Base-by-base conservation (phyloP, 352 stramenopile species). In the Pythium monospermum region DNA sequence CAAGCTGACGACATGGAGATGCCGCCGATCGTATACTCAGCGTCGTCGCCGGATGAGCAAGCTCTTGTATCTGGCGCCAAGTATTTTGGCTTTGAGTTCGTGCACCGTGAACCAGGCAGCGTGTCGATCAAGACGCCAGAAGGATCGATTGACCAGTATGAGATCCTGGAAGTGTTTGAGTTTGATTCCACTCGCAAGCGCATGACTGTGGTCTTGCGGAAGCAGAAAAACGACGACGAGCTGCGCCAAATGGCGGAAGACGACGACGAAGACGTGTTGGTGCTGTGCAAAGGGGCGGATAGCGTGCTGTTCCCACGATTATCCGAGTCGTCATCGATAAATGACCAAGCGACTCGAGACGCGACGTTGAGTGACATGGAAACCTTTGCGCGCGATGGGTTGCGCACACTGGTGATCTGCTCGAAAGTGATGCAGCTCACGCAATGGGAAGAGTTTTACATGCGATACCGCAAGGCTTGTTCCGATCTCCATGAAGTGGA, bases 141-240 rank as follows among this genome's bases (percentile, higher is more conserved):
- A 18, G 79, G 73, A 0, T 42, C 54, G 0, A 33, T 85, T n/a
- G 78, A 88, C 18, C 56, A 75, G 45, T 97, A 94, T 58, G 72
- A 96, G 41, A 77, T 98, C 7, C 62, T 98, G 6, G 87, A 95
- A 55, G 88, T 96, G 12, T 97, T 98, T 35, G 87, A 96, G 57
- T 98, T 98, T 55, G 86, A 96, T 57, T 96, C 78, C 13, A 85
- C 72, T 15, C 69, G 85, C 28, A 95, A 95, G 62, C 74, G 85
- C 6, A 95, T 95, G 83, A 83, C 81, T 0, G 82, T 94, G 6
- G 68, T 94, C n/a, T 76, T 95, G 1, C 72, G 88, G 48, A 71
- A 76, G 28, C 73, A 66, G 1, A 86, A 83, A 40, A 78, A 68
- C 16, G 83, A 91, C 13, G 67, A 83, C 26, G 77, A 92, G 40